Conservation (phyloP, 1,284 basidiomycete genomes). For the Wolfiporia cocos region DNA sequence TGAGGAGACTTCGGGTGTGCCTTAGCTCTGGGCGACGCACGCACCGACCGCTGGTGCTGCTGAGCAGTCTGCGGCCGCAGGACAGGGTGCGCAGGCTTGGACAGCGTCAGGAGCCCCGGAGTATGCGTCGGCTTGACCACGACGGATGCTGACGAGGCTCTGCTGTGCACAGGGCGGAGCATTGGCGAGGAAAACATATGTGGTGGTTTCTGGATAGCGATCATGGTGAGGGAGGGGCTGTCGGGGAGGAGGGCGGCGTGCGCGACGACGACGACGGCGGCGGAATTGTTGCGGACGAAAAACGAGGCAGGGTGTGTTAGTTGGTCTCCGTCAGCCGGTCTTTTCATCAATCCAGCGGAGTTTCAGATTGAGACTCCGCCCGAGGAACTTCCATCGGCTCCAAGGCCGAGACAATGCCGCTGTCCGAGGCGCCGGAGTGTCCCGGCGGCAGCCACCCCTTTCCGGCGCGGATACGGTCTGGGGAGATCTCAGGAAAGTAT, state of each 20-base stretch:
- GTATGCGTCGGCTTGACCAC: conserved; percentile 67
- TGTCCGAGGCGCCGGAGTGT: too few relatives aligned
- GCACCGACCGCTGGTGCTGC: conserved; percentile 31
- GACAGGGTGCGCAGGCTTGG: conserved; percentile 43
- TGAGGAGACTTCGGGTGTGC: conserved; percentile 25
- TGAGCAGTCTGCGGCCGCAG: conserved; percentile 31
- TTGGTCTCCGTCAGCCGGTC: conserved; percentile 12
- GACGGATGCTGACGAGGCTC: conserved; percentile 63
- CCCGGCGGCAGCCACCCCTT: too few relatives aligned
- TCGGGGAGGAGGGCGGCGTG: conserved; percentile 20
- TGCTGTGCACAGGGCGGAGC: conserved; percentile 30
- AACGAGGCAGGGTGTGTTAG: conserved; percentile 23
- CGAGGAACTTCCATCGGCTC: too few relatives aligned
- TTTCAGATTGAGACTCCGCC: too few relatives aligned
- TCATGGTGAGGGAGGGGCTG: conserved; percentile 38
- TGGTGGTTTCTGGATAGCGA: conserved; percentile 58
- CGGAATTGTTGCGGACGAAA: conserved; percentile 15
- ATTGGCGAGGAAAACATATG: conserved; percentile 26
- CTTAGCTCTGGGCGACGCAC: conserved; percentile 25
- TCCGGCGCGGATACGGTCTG: too few relatives aligned
- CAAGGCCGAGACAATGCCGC: too few relatives aligned
- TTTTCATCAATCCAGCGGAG: conserved; percentile 20
- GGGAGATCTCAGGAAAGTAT: too few relatives aligned
- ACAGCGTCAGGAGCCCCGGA: conserved; percentile 63
- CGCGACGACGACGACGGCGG: conserved; percentile 22